These are phyloP conservation scores for Penicillium egyptiacum DNA, from an alignment of 495 filamentous ascomycete genomes.

Conservation along the genomic window DNA sequence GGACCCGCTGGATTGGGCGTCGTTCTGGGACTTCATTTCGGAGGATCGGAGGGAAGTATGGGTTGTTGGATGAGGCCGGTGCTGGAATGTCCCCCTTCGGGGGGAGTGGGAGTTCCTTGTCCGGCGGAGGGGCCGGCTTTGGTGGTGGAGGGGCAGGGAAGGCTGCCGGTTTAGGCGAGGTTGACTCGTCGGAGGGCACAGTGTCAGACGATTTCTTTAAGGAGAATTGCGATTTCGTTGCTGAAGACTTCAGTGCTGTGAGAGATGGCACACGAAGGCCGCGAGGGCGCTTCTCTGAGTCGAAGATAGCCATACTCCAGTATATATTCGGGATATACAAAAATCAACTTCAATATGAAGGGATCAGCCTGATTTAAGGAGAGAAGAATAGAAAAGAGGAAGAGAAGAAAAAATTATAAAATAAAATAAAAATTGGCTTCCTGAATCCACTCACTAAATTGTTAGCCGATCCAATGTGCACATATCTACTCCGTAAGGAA, in stretches of 20 bases:
- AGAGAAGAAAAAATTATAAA: no score
- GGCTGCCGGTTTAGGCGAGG: neutral
- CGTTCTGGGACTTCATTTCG: constrained; percentile 2
- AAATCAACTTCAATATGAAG: no score
- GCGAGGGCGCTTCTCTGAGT: constrained; percentile 42
- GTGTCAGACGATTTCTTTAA: constrained; percentile 25
- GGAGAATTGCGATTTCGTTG: constrained; percentile 26
- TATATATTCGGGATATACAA: constrained; percentile 3
- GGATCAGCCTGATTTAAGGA: no score
- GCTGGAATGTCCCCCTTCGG: constrained; percentile 23
- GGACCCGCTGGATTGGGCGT: constrained; percentile 12
- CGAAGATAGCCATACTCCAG: constrained; percentile 38
- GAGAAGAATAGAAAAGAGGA: no score
- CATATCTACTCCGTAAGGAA: no score
- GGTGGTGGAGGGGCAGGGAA: constrained; percentile 19
- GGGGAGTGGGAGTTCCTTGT: constrained; percentile 36
- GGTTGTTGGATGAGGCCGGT: constrained; percentile 14
- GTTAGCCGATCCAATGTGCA: no score
- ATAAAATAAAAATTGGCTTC: no score
- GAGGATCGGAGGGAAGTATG: constrained; percentile 9
- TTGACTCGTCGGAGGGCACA: constrained; percentile 8
- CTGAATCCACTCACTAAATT: no score
- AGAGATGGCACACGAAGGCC: constrained; percentile 43
- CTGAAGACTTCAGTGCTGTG: constrained; percentile 33
- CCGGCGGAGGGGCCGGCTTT: constrained; percentile 24